These are phyloP conservation scores for Corinectria fuckeliana DNA, from an alignment of 2,329 filamentous ascomycete genomes.

Conservation along the genomic window DNA sequence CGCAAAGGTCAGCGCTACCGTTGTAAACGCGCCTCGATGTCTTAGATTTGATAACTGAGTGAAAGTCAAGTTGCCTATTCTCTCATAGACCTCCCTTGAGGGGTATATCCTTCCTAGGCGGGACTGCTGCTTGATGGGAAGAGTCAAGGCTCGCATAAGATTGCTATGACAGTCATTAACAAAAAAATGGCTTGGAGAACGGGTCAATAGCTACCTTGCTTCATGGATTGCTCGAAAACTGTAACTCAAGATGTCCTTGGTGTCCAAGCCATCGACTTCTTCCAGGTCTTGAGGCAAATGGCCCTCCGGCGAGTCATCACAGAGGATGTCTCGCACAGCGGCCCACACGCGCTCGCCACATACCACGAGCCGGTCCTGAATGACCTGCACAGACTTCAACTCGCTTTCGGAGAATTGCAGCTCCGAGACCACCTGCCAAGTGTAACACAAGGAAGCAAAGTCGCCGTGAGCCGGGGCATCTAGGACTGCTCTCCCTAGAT, in stretches of 20 bases:
- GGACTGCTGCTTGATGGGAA: slow-evolving; percentile 58
- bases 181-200: background rate
- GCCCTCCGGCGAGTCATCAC: slow-evolving; percentile 93
- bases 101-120: slow-evolving; percentile 54
- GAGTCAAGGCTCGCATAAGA: slow-evolving; percentile 68
- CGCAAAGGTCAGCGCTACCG: slow-evolving; percentile 87
- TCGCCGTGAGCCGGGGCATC: slow-evolving; percentile 73
- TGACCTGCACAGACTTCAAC: slow-evolving; percentile 42
- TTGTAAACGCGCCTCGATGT: slow-evolving; percentile 92
- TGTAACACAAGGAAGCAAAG: slow-evolving; percentile 69
- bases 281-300: slow-evolving; percentile 80
- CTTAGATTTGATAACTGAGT: slow-evolving; percentile 81
- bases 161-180: slow-evolving; percentile 59
- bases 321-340: slow-evolving; percentile 78
- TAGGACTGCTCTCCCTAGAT: slow-evolving; percentile 71
- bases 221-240: slow-evolving; percentile 96
- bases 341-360: slow-evolving; percentile 77
- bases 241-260: slow-evolving; percentile 91
- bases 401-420: slow-evolving; percentile 47
- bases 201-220: slow-evolving; percentile 67
- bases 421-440: slow-evolving; percentile 58
- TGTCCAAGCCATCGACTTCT: slow-evolving; percentile 73
- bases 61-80: slow-evolving; percentile 78
- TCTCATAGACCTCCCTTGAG: slow-evolving; percentile 62
- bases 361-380: slow-evolving; percentile 63